Evolutionary conservation across 441 rosid genomes (phyloP).

Genomic region (Syzygium malaccense): DNA sequence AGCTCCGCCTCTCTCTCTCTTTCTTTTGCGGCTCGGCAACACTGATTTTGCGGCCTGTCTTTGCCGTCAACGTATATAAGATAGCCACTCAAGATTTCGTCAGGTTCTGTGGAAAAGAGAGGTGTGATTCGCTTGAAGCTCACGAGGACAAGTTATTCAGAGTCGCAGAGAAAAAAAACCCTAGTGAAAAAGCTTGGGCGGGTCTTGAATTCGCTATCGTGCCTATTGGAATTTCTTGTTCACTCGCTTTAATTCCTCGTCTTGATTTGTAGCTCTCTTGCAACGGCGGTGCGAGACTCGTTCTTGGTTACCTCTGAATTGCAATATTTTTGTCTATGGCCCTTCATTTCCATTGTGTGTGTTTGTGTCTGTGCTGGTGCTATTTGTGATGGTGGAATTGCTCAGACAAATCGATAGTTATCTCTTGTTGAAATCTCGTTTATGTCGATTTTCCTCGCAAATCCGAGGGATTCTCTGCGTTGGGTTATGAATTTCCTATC

Average conservation of each 20-base stretch:
- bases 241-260: not conserved
- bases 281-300: not conserved
- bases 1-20: too few relatives aligned
- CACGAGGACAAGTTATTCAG: not conserved
- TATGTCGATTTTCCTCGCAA: not conserved
- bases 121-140: not conserved
- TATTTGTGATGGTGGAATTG: not conserved
- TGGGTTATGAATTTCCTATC: not conserved
- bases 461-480: not conserved
- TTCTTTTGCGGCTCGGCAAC: too few relatives aligned
- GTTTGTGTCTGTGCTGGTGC: not conserved
- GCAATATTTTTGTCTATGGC: not conserved
- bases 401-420: not conserved
- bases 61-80: not conserved
- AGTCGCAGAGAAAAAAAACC: not conserved
- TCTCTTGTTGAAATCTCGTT: not conserved
- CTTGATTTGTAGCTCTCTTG: not conserved
- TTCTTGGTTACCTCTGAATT: not conserved
- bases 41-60: too few relatives aligned
- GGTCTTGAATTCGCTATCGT: not conserved
- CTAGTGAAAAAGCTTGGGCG: not conserved
- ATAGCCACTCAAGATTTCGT: not conserved
- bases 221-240: not conserved
- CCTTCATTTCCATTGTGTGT: not conserved
- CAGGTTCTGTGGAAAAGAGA: not conserved